phyloP scores from a whole-genome alignment of 2,329 filamentous ascomycete genomes.

The Verticillium nonalfalfae region DNA sequence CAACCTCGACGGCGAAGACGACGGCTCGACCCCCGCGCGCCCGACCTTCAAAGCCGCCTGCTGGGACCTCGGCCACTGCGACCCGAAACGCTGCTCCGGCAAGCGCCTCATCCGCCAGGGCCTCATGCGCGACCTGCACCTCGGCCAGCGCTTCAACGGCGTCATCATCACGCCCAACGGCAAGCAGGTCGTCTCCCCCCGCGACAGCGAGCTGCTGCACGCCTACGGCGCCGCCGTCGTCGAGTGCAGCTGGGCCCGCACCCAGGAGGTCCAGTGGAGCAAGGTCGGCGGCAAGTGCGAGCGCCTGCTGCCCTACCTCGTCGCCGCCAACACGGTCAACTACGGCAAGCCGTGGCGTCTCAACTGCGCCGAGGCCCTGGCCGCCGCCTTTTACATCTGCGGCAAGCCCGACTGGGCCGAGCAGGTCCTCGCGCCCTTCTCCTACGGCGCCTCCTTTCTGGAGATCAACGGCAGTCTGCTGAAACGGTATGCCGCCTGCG shows the following conservation, averaged over 20 bases:
- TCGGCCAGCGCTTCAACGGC: slow-evolving; percentile 87
- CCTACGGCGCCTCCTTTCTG: slow-evolving; percentile 82
- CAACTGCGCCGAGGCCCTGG: slow-evolving; percentile 93
- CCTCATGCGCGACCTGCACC: slow-evolving; percentile 84
- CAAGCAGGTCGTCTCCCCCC: slow-evolving; percentile 75
- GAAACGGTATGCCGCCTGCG: slow-evolving; percentile 78
- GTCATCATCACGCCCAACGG: slow-evolving; percentile 95
- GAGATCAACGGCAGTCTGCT: slow-evolving; percentile 83
- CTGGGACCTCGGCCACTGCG: slow-evolving; percentile 97
- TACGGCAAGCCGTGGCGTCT: slow-evolving; percentile 93
- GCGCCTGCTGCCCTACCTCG: slow-evolving; percentile 84
- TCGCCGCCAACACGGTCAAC: slow-evolving; percentile 94
- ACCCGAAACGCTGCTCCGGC: slow-evolving; percentile 92
- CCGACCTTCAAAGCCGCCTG: slow-evolving; percentile 84
- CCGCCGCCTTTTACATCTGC: slow-evolving; percentile 89
- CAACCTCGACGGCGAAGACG: slow-evolving; percentile 21
- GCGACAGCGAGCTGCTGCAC: slow-evolving; percentile 75
- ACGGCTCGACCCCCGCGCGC: slow-evolving; percentile 21
- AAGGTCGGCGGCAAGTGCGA: slow-evolving; percentile 93
- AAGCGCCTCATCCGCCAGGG: slow-evolving; percentile 91
- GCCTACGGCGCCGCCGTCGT: slow-evolving; percentile 92
- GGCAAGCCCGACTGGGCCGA: slow-evolving; percentile 88
- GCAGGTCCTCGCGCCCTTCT: slow-evolving; percentile 75
- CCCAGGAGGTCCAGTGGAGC: slow-evolving; percentile 83
- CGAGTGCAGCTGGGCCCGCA: slow-evolving; percentile 93